Percentiles rank a stretch among this genome's conserved stretches.
Conservation (phyloP, 345 rosid genomes). For the Arabis alpina region DNA sequence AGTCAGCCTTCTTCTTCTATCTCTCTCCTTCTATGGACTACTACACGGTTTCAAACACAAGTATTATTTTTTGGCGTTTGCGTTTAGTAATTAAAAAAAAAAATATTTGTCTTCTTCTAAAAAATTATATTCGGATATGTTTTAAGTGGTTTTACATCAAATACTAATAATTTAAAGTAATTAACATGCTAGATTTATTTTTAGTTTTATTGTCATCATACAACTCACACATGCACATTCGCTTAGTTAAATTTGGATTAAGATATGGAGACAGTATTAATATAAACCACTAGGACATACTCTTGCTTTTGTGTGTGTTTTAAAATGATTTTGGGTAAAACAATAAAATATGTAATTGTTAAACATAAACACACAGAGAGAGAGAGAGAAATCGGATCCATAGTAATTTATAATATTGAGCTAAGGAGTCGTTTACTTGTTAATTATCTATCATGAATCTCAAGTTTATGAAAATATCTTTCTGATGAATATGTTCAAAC, state of each 20-base stretch:
- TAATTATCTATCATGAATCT: not conserved
- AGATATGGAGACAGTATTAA: not conserved
- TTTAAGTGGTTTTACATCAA: not conserved
- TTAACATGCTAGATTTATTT: not conserved
- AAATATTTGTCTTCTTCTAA: not conserved
- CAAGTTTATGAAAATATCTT: too few species aligned
- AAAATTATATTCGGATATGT: too few species aligned
- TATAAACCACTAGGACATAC: not conserved
- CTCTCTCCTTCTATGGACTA: slow-evolving; percentile 30
- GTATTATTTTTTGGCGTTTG: slow-evolving; percentile 26
- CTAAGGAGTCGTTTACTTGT: not conserved
- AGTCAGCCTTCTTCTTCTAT: slow-evolving; percentile 56
- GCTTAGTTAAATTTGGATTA: not conserved
- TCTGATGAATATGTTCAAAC: too few species aligned
- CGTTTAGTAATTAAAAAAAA: not conserved
- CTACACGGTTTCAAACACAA: slow-evolving; percentile 36
- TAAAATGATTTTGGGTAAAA: not conserved
- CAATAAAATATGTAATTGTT: not conserved
- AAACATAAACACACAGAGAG: not conserved
- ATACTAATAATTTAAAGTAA: not conserved
- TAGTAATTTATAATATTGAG: not conserved
- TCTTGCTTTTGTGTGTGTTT: too few species aligned
- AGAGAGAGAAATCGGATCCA: not conserved
- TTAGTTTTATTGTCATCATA: slow-evolving; percentile 1
- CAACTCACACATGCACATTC: not conserved